These are phyloP conservation scores for Sarcomyxa edulis DNA, from an alignment of 768 basidiomycete species.

Conservation along the genomic window DNA sequence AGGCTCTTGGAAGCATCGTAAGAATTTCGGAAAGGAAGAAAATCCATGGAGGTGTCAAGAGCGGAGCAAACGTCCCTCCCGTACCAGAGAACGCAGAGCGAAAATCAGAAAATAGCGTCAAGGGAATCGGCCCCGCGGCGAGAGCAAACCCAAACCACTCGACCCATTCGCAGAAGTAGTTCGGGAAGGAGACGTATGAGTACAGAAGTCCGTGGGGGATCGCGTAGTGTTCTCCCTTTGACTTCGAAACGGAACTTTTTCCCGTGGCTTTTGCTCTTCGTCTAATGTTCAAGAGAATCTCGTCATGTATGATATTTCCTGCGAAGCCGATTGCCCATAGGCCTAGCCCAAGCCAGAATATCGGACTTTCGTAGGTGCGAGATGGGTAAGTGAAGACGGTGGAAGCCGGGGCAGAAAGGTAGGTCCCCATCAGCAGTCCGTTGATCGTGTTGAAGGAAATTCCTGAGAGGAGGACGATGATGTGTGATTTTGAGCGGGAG, in stretches of 20 bases:
- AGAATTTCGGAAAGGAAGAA: slow-evolving; percentile 72
- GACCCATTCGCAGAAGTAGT: slow-evolving; percentile 93
- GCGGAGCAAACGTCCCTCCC: slow-evolving; percentile 29
- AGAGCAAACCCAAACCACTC: slow-evolving; percentile 91
- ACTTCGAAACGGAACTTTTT: slow-evolving; percentile 23
- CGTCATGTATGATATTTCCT: slow-evolving; percentile 88
- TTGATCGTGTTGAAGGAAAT: slow-evolving; percentile 69
- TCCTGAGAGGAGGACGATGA: slow-evolving; percentile 52
- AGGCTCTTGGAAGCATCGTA: slow-evolving; percentile 78
- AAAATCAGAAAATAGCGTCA: slow-evolving; percentile 12
- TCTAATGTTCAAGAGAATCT: slow-evolving; percentile 79
- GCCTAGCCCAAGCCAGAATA: slow-evolving; percentile 58
- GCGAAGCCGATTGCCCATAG: slow-evolving; percentile 70
- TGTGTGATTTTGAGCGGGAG: slow-evolving; percentile 69
- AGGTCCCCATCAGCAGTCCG: slow-evolving; percentile 65
- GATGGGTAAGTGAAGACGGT: slow-evolving; percentile 37
- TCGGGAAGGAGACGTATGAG: slow-evolving; percentile 79
- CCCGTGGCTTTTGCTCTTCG: slow-evolving; percentile 45
- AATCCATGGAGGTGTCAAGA: slow-evolving; percentile 69
- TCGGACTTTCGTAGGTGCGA: slow-evolving; percentile 24
- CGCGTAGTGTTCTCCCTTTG: slow-evolving; percentile 54
- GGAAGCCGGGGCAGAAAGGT: slow-evolving; percentile 56
- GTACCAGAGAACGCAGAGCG: slow-evolving; percentile 21
- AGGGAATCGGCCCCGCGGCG: slow-evolving; percentile 54
- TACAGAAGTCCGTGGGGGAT: slow-evolving; percentile 81